These are phyloP conservation scores for Eimeria tenella DNA, from an alignment of 169 alveolate genomes.

Conservation along the genomic window DNA sequence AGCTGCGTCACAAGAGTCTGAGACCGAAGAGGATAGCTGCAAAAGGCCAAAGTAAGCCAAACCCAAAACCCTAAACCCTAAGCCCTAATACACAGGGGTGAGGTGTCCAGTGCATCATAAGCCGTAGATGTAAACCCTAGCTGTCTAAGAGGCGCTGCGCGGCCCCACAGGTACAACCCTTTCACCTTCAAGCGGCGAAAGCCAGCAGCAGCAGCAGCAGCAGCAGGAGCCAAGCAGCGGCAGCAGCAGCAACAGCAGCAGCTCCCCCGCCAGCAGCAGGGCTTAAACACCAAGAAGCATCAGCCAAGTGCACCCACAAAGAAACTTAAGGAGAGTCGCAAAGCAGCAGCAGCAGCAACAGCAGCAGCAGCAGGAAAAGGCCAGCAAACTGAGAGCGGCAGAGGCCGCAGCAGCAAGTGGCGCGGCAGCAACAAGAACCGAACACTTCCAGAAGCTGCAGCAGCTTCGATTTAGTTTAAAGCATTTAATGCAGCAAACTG, in stretches of 20 bases:
- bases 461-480: background rate
- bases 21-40: background rate
- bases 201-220: constrained; percentile 46
- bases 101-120: background rate
- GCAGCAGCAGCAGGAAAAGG: constrained; percentile 45
- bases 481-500: background rate
- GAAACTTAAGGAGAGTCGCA: background rate
- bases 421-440: constrained; percentile 37
- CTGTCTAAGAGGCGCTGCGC: background rate
- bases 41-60: background rate
- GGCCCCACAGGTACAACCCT: constrained; percentile 36
- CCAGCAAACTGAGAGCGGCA: background rate
- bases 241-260: background rate
- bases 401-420: constrained; percentile 34
- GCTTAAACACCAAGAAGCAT: background rate
- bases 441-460: background rate
- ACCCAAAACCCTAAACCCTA: background rate
- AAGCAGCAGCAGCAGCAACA: constrained; percentile 32
- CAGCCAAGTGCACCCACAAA: background rate
- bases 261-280: background rate
- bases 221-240: background rate
- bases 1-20: background rate
- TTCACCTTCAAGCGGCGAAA: constrained; percentile 49
- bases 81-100: background rate
- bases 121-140: background rate